phyloP scores from a whole-genome alignment of 139 green algal genomes.

The Picochlorum sp. region DNA sequence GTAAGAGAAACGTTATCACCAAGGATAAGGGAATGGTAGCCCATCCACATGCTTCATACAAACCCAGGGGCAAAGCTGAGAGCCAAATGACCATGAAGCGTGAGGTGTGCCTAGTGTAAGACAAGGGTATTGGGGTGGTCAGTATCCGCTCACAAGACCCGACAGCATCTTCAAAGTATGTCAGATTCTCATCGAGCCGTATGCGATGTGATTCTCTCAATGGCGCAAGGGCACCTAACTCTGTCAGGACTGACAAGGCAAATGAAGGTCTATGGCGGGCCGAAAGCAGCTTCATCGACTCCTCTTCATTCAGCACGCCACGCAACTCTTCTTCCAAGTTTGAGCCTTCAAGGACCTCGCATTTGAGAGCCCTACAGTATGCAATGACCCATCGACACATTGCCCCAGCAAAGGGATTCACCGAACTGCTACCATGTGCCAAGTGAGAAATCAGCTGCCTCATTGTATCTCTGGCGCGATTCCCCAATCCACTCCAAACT shows the following conservation, averaged over 20 bases:
- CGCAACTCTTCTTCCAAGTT: constrained; percentile 5
- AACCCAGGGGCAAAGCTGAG: not conserved
- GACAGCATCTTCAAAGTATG: constrained; percentile 53
- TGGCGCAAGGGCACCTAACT: not conserved
- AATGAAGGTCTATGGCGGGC: constrained; percentile 23
- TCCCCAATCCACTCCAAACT: constrained; percentile 24
- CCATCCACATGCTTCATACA: constrained; percentile 61
- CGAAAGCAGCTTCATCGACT: constrained; percentile 9
- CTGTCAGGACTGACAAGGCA: constrained; percentile 18
- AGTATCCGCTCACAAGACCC: constrained; percentile 63
- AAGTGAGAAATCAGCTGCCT: constrained; percentile 23
- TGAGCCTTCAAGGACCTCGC: constrained; percentile 1
- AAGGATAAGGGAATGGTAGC: constrained; percentile 34
- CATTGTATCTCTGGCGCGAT: constrained; percentile 28
- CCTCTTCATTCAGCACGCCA: constrained; percentile 14
- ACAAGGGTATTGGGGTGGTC: constrained; percentile 65
- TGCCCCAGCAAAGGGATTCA: constrained; percentile 1
- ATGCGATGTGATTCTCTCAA: constrained; percentile 7
- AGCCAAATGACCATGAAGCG: constrained; percentile 63
- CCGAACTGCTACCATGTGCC: not conserved
- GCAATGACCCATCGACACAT: constrained; percentile 27
- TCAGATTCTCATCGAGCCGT: constrained; percentile 46
- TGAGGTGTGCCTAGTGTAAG: constrained; percentile 62
- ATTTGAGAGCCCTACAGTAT: constrained; percentile 15
- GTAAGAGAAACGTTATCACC: constrained; percentile 58